Base-by-base conservation (phyloP, 1,284 basidiomycete species). In the Ganoderma lucidum region DNA sequence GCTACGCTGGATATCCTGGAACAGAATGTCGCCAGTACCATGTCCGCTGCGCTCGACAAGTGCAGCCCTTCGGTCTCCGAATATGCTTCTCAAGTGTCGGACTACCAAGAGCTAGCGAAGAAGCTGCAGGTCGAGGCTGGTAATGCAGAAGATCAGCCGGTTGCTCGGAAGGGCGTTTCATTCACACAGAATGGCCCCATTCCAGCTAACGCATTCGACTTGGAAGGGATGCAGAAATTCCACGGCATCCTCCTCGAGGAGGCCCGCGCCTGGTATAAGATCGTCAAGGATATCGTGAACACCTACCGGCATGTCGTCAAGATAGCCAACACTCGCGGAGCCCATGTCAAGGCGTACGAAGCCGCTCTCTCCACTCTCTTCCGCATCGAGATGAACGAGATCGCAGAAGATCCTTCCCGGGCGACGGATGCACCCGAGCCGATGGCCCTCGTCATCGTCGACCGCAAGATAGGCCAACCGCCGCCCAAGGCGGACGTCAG, bases 1-100 rank as follows among this genome's bases (percentile, higher is more conserved):
- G 88, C 89, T 0, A 80, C 86, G 62, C 79, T 90, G 32, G 89
- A 91, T 68, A 87, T 92, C 39, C 76, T 91, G 32, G 90, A 92
- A 72, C 83, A 85, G 67, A 91, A 91, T 65, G 83, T 90, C 15
- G 86, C 88, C 0, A 81, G 83, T 39, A 81, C 80, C 23, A 87
- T 90, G 86, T 85, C 86, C 0, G 73, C 42, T 51, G 55, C 62
- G 32, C 69, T 75, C 12, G 71, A 71, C 8, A 56, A 64, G 1
- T 67, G 66, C 62, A 70, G 55, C 19, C 73, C 74, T 0, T 51
- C 35, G 0, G 70, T 73, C 37, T 42, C 68, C 3, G 28, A 44
- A 6, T 56, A 71, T 41, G 63, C 73, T 1, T n/a, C 65, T 2
- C 48, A 44, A 19, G 23, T 75, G 15, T 8, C 64, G 8, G 55